Evolutionary conservation across 2,329 filamentous ascomycete species (phyloP).

Genomic region (Trichoderma hamatum): DNA sequence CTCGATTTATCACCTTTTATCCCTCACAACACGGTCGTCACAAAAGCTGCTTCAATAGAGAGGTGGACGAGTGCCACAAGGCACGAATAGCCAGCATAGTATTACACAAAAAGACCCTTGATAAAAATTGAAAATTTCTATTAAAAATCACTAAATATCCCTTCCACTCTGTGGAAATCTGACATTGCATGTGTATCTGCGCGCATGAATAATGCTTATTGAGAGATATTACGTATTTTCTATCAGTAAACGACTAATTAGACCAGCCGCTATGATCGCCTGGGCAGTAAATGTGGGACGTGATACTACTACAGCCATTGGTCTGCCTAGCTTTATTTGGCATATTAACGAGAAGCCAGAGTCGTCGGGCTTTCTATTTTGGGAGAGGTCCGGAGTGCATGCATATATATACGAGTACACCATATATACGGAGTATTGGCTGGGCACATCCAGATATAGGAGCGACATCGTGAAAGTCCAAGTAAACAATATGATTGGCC

Average conservation of each 20-base stretch:
- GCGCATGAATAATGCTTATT: background rate
- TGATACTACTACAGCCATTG: background rate
- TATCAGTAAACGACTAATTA: background rate
- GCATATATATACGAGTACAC: background rate
- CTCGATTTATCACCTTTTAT: background rate
- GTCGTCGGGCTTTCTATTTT: background rate
- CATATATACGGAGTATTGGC: background rate
- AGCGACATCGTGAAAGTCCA: background rate
- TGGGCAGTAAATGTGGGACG: background rate
- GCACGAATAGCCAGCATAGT: background rate
- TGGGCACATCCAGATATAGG: background rate
- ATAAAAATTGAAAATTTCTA: background rate
- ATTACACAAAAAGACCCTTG: conserved; percentile 4
- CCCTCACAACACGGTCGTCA: conserved; percentile 4
- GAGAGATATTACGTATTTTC: background rate
- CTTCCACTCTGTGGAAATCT: background rate
- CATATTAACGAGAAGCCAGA: background rate
- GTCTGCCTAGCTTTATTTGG: background rate
- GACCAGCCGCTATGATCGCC: background rate
- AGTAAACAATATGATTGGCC: conserved; percentile 11
- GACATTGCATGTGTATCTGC: background rate
- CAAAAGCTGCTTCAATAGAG: conserved; percentile 3
- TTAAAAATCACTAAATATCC: background rate
- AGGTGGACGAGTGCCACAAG: conserved; percentile 9
- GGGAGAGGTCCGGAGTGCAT: background rate